These are phyloP conservation scores for Candida yuanshanica DNA, from an alignment of 805 yeast species.

Conservation along the genomic window DNA sequence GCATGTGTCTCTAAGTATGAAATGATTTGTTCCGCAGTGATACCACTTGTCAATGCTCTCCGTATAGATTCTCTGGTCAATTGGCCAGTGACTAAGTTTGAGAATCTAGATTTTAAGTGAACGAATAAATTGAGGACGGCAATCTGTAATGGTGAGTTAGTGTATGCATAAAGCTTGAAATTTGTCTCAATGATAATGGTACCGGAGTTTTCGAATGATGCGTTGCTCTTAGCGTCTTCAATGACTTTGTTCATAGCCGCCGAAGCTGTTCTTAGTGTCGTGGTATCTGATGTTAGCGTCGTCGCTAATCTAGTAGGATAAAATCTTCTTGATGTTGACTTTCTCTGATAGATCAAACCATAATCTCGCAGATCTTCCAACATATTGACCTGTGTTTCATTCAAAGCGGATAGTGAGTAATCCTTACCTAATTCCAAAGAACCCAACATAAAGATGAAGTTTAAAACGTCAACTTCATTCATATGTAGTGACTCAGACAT, in stretches of 20 bases:
- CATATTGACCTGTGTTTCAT: slow-evolving; percentile 80
- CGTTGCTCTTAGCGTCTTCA: slow-evolving; percentile 25
- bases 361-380: slow-evolving; percentile 85
- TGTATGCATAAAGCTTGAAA: slow-evolving; percentile 87
- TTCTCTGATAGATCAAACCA: slow-evolving; percentile 76
- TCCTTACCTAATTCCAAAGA: slow-evolving; percentile 88
- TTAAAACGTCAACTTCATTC: slow-evolving; percentile 95
- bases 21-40: slow-evolving; percentile 91
- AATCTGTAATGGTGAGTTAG: slow-evolving; percentile 90
- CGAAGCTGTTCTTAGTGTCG: slow-evolving; percentile 65
- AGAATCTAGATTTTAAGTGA: slow-evolving; percentile 75
- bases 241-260: slow-evolving; percentile 69
- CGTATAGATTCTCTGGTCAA: slow-evolving; percentile 90
- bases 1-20: slow-evolving; percentile 88
- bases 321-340: slow-evolving; percentile 53
- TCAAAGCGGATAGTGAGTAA: slow-evolving; percentile 63
- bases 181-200: slow-evolving; percentile 89
- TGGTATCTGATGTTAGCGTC: slow-evolving; percentile 79
- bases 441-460: slow-evolving; percentile 90
- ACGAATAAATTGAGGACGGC: slow-evolving; percentile 88
- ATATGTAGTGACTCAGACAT: slow-evolving; percentile 78
- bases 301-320: slow-evolving; percentile 92
- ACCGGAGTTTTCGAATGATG: slow-evolving; percentile 39
- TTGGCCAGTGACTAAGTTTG: slow-evolving; percentile 91
- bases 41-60: slow-evolving; percentile 78